Base-by-base conservation (phyloP, 768 basidiomycete genomes). In the Lactarius tabidus region DNA sequence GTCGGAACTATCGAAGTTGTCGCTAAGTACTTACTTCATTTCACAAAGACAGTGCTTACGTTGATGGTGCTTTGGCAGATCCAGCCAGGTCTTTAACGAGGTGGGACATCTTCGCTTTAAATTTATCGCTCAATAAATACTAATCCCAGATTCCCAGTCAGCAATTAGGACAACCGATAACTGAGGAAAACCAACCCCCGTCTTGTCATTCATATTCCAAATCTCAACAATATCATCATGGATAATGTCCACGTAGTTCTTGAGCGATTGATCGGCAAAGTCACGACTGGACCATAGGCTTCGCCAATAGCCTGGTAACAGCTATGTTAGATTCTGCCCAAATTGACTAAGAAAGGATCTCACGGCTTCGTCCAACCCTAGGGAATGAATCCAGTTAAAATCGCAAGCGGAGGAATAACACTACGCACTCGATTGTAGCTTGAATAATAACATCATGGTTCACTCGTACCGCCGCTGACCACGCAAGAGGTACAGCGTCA, bases 131-230 rank as follows among this genome's bases (percentile, higher is more conserved):
- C 35, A 26, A 64, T 14, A 64, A 54, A 54, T 55, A 60, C 64
- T 64, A 31, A 18, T 38, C 8, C 2, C n/a, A n/a, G n/a, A n/a
- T n/a, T n/a, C n/a, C n/a, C 35, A 2, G 35, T 60, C 18, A 57
- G 41, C 28, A 55, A 28, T 18, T 29, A 54, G 1, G n/a, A 39
- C 33, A 29, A 14, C 33, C 26, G 9, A 26, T 14, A n/a, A 33
- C 26, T 6, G 48, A 29, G 31, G 41, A 23, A 53, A 35, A 12
- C 52, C 20, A 14, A n/a, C 63, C 33, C 8, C 28, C 2, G 26
- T 29, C n/a, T n/a, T 36, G 43, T 64, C 63, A n/a, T 23, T 33
- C 15, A 59, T 18, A 53, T 64, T 59, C 63, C 58, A 64, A 14
- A 59, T 33, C 6, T 35, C 58, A 18, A 59, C 26, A 23, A 64